Evolutionary conservation across 129 eudicot genomes (phyloP).

Genomic region (Solidago caesia): DNA sequence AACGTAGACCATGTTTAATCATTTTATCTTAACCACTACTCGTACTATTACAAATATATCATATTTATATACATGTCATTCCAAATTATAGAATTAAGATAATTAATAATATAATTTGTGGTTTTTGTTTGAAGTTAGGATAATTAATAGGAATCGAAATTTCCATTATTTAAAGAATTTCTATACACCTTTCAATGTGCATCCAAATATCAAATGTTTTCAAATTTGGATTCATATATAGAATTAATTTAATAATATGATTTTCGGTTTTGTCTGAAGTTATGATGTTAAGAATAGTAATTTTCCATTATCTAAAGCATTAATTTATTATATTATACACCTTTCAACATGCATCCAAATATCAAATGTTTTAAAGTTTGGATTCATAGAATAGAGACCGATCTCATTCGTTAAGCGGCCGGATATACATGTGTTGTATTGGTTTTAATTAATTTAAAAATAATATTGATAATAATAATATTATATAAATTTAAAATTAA

Average conservation of each 20-base stretch:
- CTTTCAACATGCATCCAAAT: conserved; percentile 17
- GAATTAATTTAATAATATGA: not conserved
- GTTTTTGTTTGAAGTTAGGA: conserved; percentile 21
- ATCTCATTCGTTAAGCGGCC: not conserved
- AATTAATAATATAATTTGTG: conserved; percentile 1
- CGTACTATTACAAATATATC: not conserved
- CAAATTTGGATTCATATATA: not conserved
- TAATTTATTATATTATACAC: not conserved
- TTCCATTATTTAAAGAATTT: not conserved
- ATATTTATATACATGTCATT: not conserved
- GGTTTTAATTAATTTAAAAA: not conserved
- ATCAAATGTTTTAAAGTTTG: not conserved
- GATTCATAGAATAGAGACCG: not conserved
- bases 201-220: not conserved
- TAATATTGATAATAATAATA: not conserved
- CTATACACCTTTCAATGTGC: conserved; percentile 21
- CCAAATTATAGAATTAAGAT: conserved; percentile 2
- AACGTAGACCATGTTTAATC: conserved; percentile 14
- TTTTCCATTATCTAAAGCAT: not conserved
- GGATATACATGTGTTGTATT: conserved; percentile 2
- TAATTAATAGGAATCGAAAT: not conserved
- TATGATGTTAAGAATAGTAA: not conserved
- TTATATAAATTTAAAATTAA: no score
- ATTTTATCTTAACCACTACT: not conserved
- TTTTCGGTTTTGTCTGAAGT: conserved; percentile 16